Evolutionary conservation across 2,329 filamentous ascomycete species (phyloP), one percentile per base, ranked within the genome.

Genomic region (Paraphoma chrysanthemicola): DNA sequence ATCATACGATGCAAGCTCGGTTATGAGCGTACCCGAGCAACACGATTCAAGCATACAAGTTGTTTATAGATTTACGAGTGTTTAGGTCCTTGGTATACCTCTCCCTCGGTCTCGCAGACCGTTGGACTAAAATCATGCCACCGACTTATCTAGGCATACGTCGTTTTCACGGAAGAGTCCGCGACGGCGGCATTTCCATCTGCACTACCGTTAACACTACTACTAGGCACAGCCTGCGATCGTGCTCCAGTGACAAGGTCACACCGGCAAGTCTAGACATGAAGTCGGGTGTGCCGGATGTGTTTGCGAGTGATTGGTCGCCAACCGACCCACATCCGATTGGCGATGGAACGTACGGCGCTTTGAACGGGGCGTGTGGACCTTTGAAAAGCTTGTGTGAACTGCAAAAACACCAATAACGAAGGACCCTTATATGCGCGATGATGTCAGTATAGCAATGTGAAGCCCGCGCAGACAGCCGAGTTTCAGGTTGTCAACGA

Each of bases 171-270:
- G 23, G 23, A 23, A 23, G 23, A 23, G 23, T 23, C 23, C 23
- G 23, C 23, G 5, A 23, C 23, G 23, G 23, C 23, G 23, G 23
- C 5, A 23, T 23, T 23, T 5, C 5, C 23, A 23, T 23, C 23
- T 23, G 23, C 23, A 23, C 23, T 23, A 5, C 23, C 23, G 23
- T 23, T 23, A 23, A 23, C 23, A 23, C 23, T 23, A 23, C 23
- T 23, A 68, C 8, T 62, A 67, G 29, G 33, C 33, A 10, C 3
- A 3, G 7, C 33, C 33, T 36, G 33, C 14, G 10, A 36, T 14
- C 33, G 3, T 36, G 14, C 33, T 7, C 33, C 10, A 36, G 6
- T 36, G 2, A 36, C 33, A 36, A 36, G 33, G 33, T 36, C 14
- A 36, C 33, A 7, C 33, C 9, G 14, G 33, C 33, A 36, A 2